Conservation (phyloP, 169 alveolate species). For the Cryptosporidium andersoni region DNA sequence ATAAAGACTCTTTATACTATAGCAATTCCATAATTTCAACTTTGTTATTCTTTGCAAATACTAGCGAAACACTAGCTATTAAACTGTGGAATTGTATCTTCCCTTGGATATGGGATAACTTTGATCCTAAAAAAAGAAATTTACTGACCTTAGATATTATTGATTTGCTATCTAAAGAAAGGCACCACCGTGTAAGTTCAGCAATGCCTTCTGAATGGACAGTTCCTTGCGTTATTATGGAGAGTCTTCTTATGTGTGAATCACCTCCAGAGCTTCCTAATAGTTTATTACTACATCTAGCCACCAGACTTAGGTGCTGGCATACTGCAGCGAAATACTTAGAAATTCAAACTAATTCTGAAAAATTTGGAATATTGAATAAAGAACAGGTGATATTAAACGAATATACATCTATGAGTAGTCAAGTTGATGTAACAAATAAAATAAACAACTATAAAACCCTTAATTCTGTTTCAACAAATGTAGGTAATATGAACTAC, state of each 20-base stretch:
- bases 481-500: neutral
- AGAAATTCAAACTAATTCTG: neutral
- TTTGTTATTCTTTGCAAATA: conserved; percentile 47
- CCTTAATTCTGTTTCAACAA: neutral
- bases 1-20: neutral
- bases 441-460: neutral
- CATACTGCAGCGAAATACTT: conserved; percentile 52
- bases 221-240: conserved; percentile 32
- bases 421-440: neutral
- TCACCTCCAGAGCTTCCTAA: conserved; percentile 46
- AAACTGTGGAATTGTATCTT: conserved; percentile 52
- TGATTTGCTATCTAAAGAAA: conserved; percentile 62
- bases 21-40: neutral
- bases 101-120: conserved; percentile 52
- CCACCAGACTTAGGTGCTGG: conserved; percentile 68
- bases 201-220: conserved; percentile 68
- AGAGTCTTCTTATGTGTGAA: conserved; percentile 13
- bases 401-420: neutral
- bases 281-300: conserved; percentile 34
- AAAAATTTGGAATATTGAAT: neutral
- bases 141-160: conserved; percentile 11
- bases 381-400: neutral
- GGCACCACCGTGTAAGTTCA: conserved; percentile 66
- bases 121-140: neutral
- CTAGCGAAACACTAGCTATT: conserved; percentile 34